These are phyloP conservation scores for Blastocystis sp. DNA, from an alignment of 352 stramenopile genomes.

Conservation along the genomic window DNA sequence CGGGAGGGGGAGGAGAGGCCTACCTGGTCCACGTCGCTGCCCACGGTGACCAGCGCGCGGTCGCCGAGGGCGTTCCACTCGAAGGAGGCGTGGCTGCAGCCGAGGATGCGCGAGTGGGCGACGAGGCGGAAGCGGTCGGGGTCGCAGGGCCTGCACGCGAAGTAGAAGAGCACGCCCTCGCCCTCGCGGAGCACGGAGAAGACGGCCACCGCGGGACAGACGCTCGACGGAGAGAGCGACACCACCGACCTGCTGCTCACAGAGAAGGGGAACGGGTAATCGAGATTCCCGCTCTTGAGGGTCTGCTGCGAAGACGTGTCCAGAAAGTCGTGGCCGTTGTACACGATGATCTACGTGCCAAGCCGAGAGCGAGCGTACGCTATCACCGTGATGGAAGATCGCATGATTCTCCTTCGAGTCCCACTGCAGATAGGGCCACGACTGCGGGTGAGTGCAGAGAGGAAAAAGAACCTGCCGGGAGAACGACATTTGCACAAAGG, in stretches of 20 bases:
- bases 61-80: neutral
- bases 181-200: neutral
- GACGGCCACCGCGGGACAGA: neutral
- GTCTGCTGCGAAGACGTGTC: neutral
- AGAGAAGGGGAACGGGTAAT: neutral
- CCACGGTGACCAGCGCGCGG: neutral
- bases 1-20: neutral
- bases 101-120: neutral
- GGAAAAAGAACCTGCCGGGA: neutral
- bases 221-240: neutral
- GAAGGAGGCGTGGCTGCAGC: neutral
- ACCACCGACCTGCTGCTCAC: neutral
- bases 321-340: neutral
- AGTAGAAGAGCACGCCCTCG: neutral
- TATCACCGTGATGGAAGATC: constrained; percentile 6
- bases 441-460: neutral
- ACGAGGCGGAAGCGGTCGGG: neutral
- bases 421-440: constrained; percentile 32
- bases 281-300: neutral
- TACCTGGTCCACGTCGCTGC: constrained; percentile 35
- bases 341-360: neutral
- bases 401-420: neutral
- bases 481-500: neutral
- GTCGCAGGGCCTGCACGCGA: no score
- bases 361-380: neutral